phyloP scores from a whole-genome alignment of 2,329 filamentous ascomycete genomes.

The Pyricularia pennisetigena region DNA sequence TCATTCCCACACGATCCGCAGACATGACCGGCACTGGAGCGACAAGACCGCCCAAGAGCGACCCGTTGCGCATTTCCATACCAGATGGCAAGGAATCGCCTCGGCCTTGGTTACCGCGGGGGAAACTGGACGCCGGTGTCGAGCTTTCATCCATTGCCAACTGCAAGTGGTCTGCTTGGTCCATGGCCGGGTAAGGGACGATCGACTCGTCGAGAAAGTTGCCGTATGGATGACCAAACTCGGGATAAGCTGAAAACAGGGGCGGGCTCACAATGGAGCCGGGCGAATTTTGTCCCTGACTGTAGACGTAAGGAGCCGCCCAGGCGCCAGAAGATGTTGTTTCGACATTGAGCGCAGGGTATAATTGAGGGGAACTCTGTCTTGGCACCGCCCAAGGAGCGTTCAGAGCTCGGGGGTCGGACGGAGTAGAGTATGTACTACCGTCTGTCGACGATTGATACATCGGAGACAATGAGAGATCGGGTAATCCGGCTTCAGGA shows the following conservation, averaged over 20 bases:
- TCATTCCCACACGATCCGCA: conserved; percentile 22
- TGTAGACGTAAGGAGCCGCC: background rate
- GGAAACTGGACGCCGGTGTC: background rate
- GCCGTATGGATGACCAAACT: background rate
- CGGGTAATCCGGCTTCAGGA: conserved; percentile 2
- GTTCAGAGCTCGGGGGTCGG: background rate
- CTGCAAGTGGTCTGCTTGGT: conserved; percentile 21
- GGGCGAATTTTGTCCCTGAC: background rate
- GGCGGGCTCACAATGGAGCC: background rate
- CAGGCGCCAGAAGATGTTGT: background rate
- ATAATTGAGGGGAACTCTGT: background rate
- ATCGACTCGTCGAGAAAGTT: background rate
- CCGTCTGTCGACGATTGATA: conserved; percentile 6
- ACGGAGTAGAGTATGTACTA: conserved; percentile 6
- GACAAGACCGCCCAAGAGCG: conserved; percentile 24
- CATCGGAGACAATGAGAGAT: conserved; percentile 1
- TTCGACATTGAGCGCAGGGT: background rate
- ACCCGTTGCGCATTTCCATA: background rate
- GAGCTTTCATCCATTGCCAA: conserved; percentile 4
- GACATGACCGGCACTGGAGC: conserved; percentile 30
- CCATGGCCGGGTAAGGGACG: background rate
- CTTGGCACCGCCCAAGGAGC: background rate
- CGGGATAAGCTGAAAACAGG: background rate
- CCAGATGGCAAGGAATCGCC: background rate
- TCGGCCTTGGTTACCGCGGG: background rate